These are phyloP conservation scores for Trypanosoma caninum DNA, from an alignment of 208 protist species.

Conservation along the genomic window DNA sequence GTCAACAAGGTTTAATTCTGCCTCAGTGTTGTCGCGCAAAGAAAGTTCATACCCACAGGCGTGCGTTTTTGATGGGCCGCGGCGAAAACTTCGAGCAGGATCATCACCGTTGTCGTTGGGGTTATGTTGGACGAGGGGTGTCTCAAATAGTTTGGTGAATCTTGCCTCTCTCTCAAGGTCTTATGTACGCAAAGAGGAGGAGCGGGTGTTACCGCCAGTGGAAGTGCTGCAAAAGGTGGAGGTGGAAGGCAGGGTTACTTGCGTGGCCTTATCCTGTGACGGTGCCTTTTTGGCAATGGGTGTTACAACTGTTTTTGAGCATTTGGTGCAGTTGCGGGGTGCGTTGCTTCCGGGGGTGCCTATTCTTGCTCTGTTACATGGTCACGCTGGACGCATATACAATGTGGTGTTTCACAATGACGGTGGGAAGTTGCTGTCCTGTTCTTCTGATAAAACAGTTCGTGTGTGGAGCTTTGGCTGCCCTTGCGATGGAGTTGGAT, in stretches of 20 bases:
- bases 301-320: slow-evolving; percentile 52
- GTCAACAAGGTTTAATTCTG: too few relatives aligned
- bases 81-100: neutral
- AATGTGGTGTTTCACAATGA: slow-evolving; percentile 46
- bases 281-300: slow-evolving; percentile 47
- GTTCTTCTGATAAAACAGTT: slow-evolving; percentile 73
- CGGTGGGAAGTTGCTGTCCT: slow-evolving; percentile 53
- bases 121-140: neutral
- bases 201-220: slow-evolving; percentile 61
- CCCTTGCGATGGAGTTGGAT: neutral
- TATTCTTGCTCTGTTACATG: slow-evolving; percentile 33
- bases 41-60: slow-evolving; percentile 61
- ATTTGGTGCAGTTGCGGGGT: slow-evolving; percentile 61
- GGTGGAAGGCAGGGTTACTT: slow-evolving; percentile 54
- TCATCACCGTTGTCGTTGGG: neutral
- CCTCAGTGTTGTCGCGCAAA: slow-evolving; percentile 57
- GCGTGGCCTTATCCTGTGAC: slow-evolving; percentile 48
- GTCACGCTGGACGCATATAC: slow-evolving; percentile 72
- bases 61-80: slow-evolving; percentile 28
- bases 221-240: slow-evolving; percentile 38
- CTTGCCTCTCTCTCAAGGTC: neutral
- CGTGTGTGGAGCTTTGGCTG: slow-evolving; percentile 40
- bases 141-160: slow-evolving; percentile 13
- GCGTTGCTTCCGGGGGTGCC: slow-evolving; percentile 31
- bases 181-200: slow-evolving; percentile 40